Evolutionary conservation across 1,284 basidiomycete genomes (phyloP).

Genomic region (Mycena sp.): DNA sequence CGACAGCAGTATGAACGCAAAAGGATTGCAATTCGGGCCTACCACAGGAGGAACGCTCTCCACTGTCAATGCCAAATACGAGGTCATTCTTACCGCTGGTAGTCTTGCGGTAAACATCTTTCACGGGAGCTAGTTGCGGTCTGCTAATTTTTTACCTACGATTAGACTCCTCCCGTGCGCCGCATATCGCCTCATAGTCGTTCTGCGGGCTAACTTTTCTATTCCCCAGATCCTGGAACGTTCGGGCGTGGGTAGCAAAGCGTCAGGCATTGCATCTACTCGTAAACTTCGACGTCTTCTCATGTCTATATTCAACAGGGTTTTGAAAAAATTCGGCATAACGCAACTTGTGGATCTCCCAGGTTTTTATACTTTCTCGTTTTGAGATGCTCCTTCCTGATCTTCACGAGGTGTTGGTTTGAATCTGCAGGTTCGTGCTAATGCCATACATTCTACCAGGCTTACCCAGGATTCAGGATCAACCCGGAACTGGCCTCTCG

Average conservation of each 20-base stretch:
- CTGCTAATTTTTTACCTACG: neutral
- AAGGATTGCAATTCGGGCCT: constrained; percentile 35
- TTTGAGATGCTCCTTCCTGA: neutral
- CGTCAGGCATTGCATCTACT: constrained; percentile 13
- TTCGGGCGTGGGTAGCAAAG: constrained; percentile 36
- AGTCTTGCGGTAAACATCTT: constrained; percentile 24
- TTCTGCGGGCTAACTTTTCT: neutral
- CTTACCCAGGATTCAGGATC: constrained; percentile 24
- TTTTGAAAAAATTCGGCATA: constrained; percentile 31
- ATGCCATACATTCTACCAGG: neutral
- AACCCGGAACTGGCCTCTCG: constrained; percentile 32
- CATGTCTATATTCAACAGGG: constrained; percentile 3
- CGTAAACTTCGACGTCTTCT: neutral
- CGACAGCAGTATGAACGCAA: constrained; percentile 29
- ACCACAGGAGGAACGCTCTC: constrained; percentile 17
- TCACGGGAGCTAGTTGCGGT: neutral
- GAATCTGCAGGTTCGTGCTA: constrained; percentile 26
- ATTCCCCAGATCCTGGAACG: constrained; percentile 36
- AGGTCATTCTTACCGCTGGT: constrained; percentile 39
- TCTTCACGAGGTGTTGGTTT: constrained; percentile 26
- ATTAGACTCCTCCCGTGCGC: constrained; percentile 20
- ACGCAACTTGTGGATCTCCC: constrained; percentile 36
- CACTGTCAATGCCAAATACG: constrained; percentile 32
- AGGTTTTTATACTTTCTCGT: constrained; percentile 5
- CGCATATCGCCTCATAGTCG: neutral